These are phyloP conservation scores for Aspergillus thermomutatus DNA, from an alignment of 2,329 filamentous ascomycete genomes.

Conservation along the genomic window DNA sequence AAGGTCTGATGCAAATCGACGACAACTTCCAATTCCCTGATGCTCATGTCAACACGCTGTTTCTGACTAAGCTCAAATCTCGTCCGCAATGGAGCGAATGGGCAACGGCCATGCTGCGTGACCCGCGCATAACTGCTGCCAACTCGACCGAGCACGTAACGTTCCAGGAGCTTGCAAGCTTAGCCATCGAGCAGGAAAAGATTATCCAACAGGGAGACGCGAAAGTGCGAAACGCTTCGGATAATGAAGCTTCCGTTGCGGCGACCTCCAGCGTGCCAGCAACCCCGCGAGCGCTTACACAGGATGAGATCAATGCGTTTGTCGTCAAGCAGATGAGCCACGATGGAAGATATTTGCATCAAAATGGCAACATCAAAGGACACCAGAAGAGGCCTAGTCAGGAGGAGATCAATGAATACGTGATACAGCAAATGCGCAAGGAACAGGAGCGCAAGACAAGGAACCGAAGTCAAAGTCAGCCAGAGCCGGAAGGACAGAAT, in stretches of 20 bases:
- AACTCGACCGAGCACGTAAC: slow-evolving; percentile 17
- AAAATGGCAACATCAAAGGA: slow-evolving; percentile 5
- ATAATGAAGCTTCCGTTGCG: background rate
- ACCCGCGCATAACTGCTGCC: slow-evolving; percentile 19
- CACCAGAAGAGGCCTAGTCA: slow-evolving; percentile 26
- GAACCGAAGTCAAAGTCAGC: slow-evolving; percentile 20
- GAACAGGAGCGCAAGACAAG: slow-evolving; percentile 20
- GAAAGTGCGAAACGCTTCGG: slow-evolving; percentile 1
- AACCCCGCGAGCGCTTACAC: slow-evolving; percentile 13
- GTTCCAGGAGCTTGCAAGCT: slow-evolving; percentile 20
- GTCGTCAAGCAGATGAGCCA: slow-evolving; percentile 23
- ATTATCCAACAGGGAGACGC: slow-evolving; percentile 1
- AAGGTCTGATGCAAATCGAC: slow-evolving; percentile 25
- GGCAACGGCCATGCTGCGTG: slow-evolving; percentile 23
- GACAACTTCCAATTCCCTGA: slow-evolving; percentile 23
- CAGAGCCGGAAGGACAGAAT: slow-evolving; percentile 8
- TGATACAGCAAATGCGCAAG: slow-evolving; percentile 24
- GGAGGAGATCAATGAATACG: slow-evolving; percentile 29
- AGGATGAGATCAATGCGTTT: slow-evolving; percentile 27
- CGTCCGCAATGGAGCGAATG: slow-evolving; percentile 25
- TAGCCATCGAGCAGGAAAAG: slow-evolving; percentile 21
- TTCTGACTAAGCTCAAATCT: slow-evolving; percentile 23
- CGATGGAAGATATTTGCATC: slow-evolving; percentile 4
- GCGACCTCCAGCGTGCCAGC: background rate
- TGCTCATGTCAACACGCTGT: slow-evolving; percentile 23